Percentiles rank a stretch among this genome's conserved stretches.
phyloP scores from a whole-genome alignment of 2,329 filamentous ascomycete species.

The Aspergillus clavatus region DNA sequence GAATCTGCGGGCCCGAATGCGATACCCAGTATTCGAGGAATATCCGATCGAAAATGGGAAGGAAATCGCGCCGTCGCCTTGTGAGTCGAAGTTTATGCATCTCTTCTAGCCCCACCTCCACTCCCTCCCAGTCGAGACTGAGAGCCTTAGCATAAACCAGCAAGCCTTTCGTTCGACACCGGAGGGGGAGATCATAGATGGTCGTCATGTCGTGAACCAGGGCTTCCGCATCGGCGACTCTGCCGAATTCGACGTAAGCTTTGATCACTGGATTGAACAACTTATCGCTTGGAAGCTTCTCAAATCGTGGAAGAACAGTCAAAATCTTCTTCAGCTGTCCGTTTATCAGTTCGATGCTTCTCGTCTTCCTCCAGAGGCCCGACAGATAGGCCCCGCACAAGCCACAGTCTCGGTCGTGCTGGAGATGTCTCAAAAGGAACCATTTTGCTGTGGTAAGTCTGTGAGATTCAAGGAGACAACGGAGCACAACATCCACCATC shows the following conservation, averaged over 20 bases:
- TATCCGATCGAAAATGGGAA: slow-evolving; percentile 35
- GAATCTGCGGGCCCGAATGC: slow-evolving; percentile 30
- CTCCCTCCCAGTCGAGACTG: slow-evolving; percentile 37
- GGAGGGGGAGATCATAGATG: slow-evolving; percentile 26
- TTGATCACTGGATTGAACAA: slow-evolving; percentile 40
- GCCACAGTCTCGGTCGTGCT: slow-evolving; percentile 31
- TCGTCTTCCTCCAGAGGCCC: slow-evolving; percentile 38
- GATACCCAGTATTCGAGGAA: slow-evolving; percentile 40
- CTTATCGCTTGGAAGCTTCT: slow-evolving; percentile 32
- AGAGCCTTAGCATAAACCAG: slow-evolving; percentile 36
- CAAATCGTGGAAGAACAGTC: slow-evolving; percentile 22
- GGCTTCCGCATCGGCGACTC: slow-evolving; percentile 31
- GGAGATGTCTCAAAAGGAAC: slow-evolving; percentile 30
- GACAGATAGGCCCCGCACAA: slow-evolving; percentile 35
- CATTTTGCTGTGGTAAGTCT: slow-evolving; percentile 34
- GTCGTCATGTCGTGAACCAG: slow-evolving; percentile 33
- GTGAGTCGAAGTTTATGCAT: slow-evolving; percentile 35
- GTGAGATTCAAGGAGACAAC: slow-evolving; percentile 35
- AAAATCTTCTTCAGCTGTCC: slow-evolving; percentile 31
- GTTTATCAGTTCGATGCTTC: slow-evolving; percentile 33
- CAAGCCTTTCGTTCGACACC: slow-evolving; percentile 34
- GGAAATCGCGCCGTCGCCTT: slow-evolving; percentile 25
- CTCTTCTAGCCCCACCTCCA: slow-evolving; percentile 34
- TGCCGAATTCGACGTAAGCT: slow-evolving; percentile 36
- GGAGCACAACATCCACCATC: slow-evolving; percentile 34